A percentile compares a stretch with the other conserved stretches of the same genome.
Conservation (phyloP, 148 eudicot genomes). For the Persicaria tinctoria region DNA sequence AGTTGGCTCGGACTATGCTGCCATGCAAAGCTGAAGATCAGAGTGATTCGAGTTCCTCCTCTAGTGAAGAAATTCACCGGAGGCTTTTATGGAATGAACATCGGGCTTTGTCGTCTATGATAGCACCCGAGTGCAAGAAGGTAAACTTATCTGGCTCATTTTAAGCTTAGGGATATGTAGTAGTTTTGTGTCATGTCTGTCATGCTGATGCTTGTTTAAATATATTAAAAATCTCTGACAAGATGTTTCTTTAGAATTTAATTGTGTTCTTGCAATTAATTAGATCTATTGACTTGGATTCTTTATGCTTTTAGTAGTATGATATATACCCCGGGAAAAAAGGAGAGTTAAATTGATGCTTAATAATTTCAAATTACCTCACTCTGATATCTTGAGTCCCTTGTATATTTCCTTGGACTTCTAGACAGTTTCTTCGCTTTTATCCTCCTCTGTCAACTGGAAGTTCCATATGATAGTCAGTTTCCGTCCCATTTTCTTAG, state of each 20-base stretch:
- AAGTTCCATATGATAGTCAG: background rate
- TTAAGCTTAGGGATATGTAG: background rate
- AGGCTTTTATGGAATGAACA: constrained; percentile 73
- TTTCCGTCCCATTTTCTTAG: background rate
- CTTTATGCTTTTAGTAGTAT: background rate
- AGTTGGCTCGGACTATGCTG: constrained; percentile 49
- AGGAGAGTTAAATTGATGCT: background rate
- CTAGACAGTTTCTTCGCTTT: background rate
- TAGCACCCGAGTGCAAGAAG: background rate
- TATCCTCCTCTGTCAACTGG: background rate
- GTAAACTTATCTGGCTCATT: background rate
- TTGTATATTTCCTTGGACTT: background rate
- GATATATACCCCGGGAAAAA: background rate
- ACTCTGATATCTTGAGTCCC: background rate
- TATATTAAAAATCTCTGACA: background rate
- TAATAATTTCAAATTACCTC: background rate
- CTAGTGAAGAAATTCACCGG: constrained; percentile 23
- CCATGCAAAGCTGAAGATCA: constrained; percentile 36
- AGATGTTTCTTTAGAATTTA: background rate
- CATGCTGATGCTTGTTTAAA: background rate
- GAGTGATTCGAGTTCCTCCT: background rate
- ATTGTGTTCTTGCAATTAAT: background rate
- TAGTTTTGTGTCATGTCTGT: background rate
- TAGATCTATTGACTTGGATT: background rate
- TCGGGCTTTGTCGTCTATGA: constrained; percentile 29